Evolutionary conservation across 2,329 filamentous ascomycete species (phyloP).

Genomic region (Botrytis porri): DNA sequence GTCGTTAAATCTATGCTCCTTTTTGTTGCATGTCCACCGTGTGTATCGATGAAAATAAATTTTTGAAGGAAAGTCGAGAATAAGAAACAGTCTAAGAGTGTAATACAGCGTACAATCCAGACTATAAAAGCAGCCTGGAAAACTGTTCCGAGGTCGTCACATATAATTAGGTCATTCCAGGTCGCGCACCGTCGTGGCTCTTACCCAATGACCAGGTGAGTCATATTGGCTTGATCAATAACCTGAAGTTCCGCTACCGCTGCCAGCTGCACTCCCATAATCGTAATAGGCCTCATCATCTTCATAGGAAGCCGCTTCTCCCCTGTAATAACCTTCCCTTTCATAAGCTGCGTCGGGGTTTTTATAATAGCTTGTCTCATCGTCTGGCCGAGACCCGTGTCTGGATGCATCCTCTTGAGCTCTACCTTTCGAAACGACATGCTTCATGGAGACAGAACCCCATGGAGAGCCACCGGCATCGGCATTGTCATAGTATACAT

Average conservation of each 20-base stretch:
- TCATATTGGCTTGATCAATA: conserved; percentile 6
- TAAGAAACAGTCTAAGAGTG: background rate
- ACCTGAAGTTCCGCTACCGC: conserved; percentile 28
- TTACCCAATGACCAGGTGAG: background rate
- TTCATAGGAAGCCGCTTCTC: conserved; percentile 29
- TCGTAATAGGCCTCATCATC: conserved; percentile 34
- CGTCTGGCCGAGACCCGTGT: conserved; percentile 37
- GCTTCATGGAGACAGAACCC: conserved; percentile 64
- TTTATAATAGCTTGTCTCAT: conserved; percentile 30
- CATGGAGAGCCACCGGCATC: conserved; percentile 66
- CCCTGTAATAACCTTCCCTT: conserved; percentile 32
- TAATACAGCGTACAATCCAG: background rate
- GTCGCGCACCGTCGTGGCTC: background rate
- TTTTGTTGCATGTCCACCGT: conserved; percentile 6
- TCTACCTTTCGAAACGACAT: conserved; percentile 46
- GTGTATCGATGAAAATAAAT: background rate
- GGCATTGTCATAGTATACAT: conserved; percentile 49
- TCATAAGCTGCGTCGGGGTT: conserved; percentile 26
- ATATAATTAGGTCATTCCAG: conserved; percentile 6
- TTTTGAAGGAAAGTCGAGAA: background rate
- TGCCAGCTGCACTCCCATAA: conserved; percentile 35
- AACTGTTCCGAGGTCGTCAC: background rate
- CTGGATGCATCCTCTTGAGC: conserved; percentile 45
- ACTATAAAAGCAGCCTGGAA: background rate
- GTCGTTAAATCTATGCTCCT: conserved; percentile 12